Conservation (phyloP, 2,329 filamentous ascomycete genomes). For the Aspergillus puulaauensis region DNA sequence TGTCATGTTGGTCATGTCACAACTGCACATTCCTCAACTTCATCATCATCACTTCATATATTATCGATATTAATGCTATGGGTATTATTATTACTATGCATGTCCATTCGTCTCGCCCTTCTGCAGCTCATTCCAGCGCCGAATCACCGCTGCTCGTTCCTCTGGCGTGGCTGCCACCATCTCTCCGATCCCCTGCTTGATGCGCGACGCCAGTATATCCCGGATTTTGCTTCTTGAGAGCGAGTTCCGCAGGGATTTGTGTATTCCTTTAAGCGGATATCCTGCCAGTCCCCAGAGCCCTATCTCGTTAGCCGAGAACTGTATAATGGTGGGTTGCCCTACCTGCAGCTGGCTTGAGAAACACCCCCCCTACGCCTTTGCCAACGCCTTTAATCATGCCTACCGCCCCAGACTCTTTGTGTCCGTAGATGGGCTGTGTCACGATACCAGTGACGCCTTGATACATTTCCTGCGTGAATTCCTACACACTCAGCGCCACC, state of each 20-base stretch:
- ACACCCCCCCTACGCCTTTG: slow-evolving; percentile 77
- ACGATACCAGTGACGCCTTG: slow-evolving; percentile 80
- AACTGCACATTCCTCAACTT: too few relatives aligned
- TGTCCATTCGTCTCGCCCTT: neutral
- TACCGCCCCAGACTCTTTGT: slow-evolving; percentile 61
- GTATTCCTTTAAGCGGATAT: slow-evolving; percentile 32
- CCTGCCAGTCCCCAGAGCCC: slow-evolving; percentile 31
- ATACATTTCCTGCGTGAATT: slow-evolving; percentile 74
- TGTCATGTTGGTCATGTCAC: too few relatives aligned
- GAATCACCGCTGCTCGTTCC: slow-evolving; percentile 22
- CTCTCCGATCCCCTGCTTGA: slow-evolving; percentile 29
- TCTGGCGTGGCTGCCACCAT: slow-evolving; percentile 21
- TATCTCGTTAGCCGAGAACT: slow-evolving; percentile 4
- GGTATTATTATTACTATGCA: neutral
- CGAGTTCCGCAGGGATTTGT: slow-evolving; percentile 30
- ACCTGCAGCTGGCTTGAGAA: slow-evolving; percentile 81
- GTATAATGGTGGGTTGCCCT: slow-evolving; percentile 24
- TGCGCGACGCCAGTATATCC: slow-evolving; percentile 27
- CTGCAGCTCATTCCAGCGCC: slow-evolving; percentile 18
- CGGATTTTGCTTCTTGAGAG: slow-evolving; percentile 26
- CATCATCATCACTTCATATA: too few relatives aligned
- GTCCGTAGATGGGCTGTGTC: slow-evolving; percentile 72
- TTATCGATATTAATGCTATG: too few relatives aligned
- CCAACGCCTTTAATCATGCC: slow-evolving; percentile 78
- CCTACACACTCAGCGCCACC: slow-evolving; percentile 36